Conservation (phyloP, 2,329 filamentous ascomycete genomes). For the Alternaria brassicicola region DNA sequence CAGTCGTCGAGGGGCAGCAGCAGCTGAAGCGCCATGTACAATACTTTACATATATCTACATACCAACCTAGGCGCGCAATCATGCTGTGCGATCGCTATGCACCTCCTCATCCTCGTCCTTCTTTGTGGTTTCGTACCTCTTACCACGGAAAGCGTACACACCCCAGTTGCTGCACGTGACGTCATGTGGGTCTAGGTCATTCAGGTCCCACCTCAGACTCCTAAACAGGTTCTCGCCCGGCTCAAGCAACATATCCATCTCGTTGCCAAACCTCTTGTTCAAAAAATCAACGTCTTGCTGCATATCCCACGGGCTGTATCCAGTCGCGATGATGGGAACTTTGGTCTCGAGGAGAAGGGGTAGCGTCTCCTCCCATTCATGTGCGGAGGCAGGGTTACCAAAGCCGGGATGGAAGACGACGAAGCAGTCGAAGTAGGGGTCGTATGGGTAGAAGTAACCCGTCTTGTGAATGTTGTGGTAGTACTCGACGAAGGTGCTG, state of each 20-base stretch:
- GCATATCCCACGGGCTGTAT: conserved; percentile 94
- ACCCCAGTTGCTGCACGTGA: conserved; percentile 96
- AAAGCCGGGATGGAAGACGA: conserved; percentile 94
- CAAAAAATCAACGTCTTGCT: conserved; percentile 90
- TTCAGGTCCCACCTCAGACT: conserved; percentile 97
- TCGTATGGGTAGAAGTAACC: conserved; percentile 93
- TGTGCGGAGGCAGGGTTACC: conserved; percentile 92
- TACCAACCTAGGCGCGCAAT: background rate
- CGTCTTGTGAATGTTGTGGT: conserved; percentile 92
- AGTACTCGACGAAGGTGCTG: conserved; percentile 97
- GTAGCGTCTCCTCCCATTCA: conserved; percentile 92
- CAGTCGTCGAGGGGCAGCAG: background rate
- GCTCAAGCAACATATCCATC: conserved; percentile 88
- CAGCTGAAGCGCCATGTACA: background rate
- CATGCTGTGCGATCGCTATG: conserved; percentile 43
- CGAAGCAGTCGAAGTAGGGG: conserved; percentile 97
- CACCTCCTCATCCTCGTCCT: conserved; percentile 51
- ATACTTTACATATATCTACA: conserved; percentile 10
- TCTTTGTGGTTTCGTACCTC: conserved; percentile 76
- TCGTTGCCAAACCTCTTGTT: conserved; percentile 84
- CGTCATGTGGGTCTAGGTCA: conserved; percentile 89
- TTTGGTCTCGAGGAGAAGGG: conserved; percentile 91
- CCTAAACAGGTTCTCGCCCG: conserved; percentile 91
- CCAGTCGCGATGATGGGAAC: conserved; percentile 92
- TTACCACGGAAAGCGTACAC: conserved; percentile 97